Base-by-base conservation (phyloP, 2,329 filamentous ascomycete species). In the Colletotrichum lindemuthianum region DNA sequence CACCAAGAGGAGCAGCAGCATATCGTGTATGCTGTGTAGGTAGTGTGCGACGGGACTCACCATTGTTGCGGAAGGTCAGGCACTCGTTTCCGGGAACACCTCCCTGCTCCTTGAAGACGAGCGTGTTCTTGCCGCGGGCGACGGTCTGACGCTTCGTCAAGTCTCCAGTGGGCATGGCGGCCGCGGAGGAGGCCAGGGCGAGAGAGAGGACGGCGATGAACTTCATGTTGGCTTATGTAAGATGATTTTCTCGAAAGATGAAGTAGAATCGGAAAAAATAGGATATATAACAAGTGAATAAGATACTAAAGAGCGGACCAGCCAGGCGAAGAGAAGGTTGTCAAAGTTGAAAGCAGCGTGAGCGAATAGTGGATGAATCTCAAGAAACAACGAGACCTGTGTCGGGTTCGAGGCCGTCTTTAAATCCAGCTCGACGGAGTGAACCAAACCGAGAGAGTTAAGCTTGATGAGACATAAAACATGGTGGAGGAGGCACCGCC, bases 21-120 rank as follows among this genome's bases (percentile, higher is more conserved):
- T 24, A 24, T 24, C 24, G 24, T 2, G 4, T 15, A 43, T n/a
- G 40, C 8, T 7, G 8, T 4, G 15, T 10, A 4, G 5, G 15
- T 10, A 4, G 5, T 9, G 13, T 8, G 43, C 32, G 8, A 6
- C 59, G 43, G 16, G 8, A 6, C 59, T 11, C 66, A 76, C 76
- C 77, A 57, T 79, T 79, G 67, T 80, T 80, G 60, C 78, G 74
- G 68, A 80, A 79, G 12, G 77, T 79, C n/a, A 80, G 68, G 63
- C 72, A 75, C 67, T 76, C 73, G 59, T 76, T 75, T 51, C 73
- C 73, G 1, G 74, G 70, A 6, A 80, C 69, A 16, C 78, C 77
- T 15, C 70, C 72, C 52, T 76, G 69, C 68, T 80, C 77, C 41
- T 73, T 76, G 63, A 78, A 72, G n/a, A 79, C 77, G 5, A 78